Base-by-base conservation (phyloP, 192 early-diverging fungal genomes). In the Rhizophagus prolifer region DNA sequence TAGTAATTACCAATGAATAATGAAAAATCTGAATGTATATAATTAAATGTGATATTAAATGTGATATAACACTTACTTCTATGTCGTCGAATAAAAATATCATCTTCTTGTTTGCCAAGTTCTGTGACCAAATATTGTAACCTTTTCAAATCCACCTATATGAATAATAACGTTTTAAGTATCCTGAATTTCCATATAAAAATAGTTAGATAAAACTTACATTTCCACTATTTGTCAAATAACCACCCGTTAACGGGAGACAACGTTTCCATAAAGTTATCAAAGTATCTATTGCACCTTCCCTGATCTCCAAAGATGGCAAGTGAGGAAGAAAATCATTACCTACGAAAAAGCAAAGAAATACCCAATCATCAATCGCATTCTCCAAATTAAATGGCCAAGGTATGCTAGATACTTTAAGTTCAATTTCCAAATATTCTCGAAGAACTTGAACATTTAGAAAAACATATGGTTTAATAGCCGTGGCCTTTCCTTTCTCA, bases 261-360 rank as follows among this genome's bases (percentile, higher is more conserved):
- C 88, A 83, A 13, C 89, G 83, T 82, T 97, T 96, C 93, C 98
- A 99, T 26, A 96, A 90, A 13, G 90, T 85, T 74, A 96, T 94
- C 62, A 99, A 84, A 54, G 88, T 88, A 68, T 94, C 94, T 66
- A 99, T 88, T 9, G 97, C 96, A 44, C 96, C 95, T 85, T 99
- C 96, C 64, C 93, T 92, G 64, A 98, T 98, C 77, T 97, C 94
- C 61, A 99, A 85, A 16, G 92, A 93, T 5, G 97, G 97, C 63
- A 99, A 80, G 83, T 97, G 94, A 4, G 96, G 96, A 78, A 99
- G 85, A 77, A 98, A 98, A 82, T 99, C 97, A 81, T 99, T 99
- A 64, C 97, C 97, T 21, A 99, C 95, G 86, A 99, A 99, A 85
- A 97, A 98, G 77, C 92, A 93, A 83, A 99, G 78, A 72, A 99